Base-by-base conservation (phyloP, 768 basidiomycete species). In the Fistulinella prunicolor region DNA sequence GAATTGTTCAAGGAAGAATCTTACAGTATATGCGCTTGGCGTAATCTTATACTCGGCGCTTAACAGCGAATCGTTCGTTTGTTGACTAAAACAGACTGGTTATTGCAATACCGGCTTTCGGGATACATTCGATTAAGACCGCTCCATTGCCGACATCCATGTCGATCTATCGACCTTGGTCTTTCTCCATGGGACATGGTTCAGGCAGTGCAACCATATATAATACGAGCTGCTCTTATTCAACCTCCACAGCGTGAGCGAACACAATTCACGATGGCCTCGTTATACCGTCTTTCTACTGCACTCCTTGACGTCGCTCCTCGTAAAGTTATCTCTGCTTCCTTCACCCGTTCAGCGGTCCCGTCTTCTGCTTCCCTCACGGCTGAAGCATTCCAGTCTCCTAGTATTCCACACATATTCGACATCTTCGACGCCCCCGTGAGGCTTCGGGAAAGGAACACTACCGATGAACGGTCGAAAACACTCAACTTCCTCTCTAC, bases 351-450 rank as follows among this genome's bases (percentile, higher is more conserved):
- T 40, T 61, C 57, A 9, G 53, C 56, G 19, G 49, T 40, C 20
- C 35, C 42, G 20, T 46, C 60, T 23, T 47, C 47, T 22, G 14
- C 48, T 4, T 20, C 34, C 29, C 46, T 57, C 29, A 36, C 54
- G 3, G 19, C 38, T 6, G 38, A 38, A 22, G 24, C 39, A 13
- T 42, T 41, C 10, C 49, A 35, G 14, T 32, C 30, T 34, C 44
- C 64, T 20, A 57, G 54, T 14, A 46, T 64, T 17, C 62, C 63
- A 10, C 66, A 65, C 36, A 75, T 77, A 40, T 71, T 75, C 51
- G 78, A 80, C 58, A 77, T 81, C 49, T 78, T 78, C 56, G 78
- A 80, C 49, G 77, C 70, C 20, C 75, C 77, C 1, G 61, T 63
- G 28, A 63, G 62, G 24, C 69, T 76, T 19, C 66, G 70, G 17